These are phyloP conservation scores for Cicer chorassanicum DNA, from an alignment of 306 rosid species.

Conservation along the genomic window DNA sequence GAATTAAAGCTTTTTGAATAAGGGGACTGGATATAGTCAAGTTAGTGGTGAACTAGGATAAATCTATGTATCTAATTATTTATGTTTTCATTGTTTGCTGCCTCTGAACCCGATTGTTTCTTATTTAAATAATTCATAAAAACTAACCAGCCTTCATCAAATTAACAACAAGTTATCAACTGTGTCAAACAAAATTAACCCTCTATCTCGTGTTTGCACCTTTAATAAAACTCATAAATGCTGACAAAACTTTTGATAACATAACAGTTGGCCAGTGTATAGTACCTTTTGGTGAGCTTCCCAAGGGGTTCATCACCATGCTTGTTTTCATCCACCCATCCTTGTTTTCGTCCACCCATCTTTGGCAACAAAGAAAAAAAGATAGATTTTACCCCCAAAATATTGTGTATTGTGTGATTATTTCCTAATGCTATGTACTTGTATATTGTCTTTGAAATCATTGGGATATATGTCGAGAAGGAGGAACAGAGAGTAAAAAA, in stretches of 20 bases:
- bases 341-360: slow-evolving; percentile 82
- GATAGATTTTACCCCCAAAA: slow-evolving; percentile 56
- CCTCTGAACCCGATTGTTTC: no score
- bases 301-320: slow-evolving; percentile 82
- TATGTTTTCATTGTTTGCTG: no score
- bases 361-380: slow-evolving; percentile 71
- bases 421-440: neutral
- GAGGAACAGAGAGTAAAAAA: neutral
- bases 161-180: no score
- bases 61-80: no score
- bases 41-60: no score
- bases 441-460: slow-evolving; percentile 6
- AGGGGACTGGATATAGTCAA: no score
- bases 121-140: no score
- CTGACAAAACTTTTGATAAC: slow-evolving; percentile 89
- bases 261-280: slow-evolving; percentile 88
- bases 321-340: slow-evolving; percentile 92
- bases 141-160: no score
- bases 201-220: no score
- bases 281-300: slow-evolving; percentile 81
- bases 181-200: no score
- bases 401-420: neutral
- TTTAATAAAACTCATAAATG: slow-evolving; percentile 69
- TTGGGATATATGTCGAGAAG: neutral
- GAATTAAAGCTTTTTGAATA: no score